Base-by-base conservation (phyloP, 2,329 filamentous ascomycete genomes). In the Neocucurbitaria cava region DNA sequence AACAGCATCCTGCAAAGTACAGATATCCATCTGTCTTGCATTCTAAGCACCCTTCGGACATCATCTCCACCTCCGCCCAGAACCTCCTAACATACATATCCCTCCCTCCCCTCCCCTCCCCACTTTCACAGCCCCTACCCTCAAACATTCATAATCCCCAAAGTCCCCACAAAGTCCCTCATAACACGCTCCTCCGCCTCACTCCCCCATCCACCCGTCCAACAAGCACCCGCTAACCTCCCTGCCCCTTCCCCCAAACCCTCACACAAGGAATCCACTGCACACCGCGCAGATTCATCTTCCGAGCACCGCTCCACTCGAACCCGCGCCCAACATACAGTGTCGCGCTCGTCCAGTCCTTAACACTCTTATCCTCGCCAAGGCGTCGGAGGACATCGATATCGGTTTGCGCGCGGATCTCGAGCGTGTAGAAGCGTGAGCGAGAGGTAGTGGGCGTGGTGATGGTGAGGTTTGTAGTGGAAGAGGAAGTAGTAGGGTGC, bases 201-300 rank as follows among this genome's bases (percentile, higher is more conserved):
- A 33, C 55, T 44, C 47, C 52, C 9, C 51, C 51, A 57, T 66
- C 66, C 10, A 60, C 46, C 45, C 68, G 61, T 24, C 64, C 70
- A 21, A 74, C 64, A 10, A 73, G 17, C 41, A 71, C 65, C 52
- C 71, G 26, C 30, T 35, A 5, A 69, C 56, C 54, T 69, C 64
- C 31, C 51, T 52, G 23, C 70, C 69, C 57, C 24, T 54, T 56
- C 0, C 69, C 71, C 71, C 71, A 76, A 8, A 75, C 69, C 42
- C 64, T 36, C 49, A 56, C 31, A 59, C 73, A 76, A 28, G 71
- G 71, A 23, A 75, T 53, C 66, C 66, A 72, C 54, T 66, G 61
- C 48, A 68, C 56, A 5, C 70, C 65, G 18, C 40, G 44, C 23
- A 50, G 13, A n/a, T 30, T 28, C 36, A 47, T 39, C 43, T 41